These are phyloP conservation scores for Candida sithepensis DNA, from an alignment of 805 yeast genomes.

Conservation along the genomic window DNA sequence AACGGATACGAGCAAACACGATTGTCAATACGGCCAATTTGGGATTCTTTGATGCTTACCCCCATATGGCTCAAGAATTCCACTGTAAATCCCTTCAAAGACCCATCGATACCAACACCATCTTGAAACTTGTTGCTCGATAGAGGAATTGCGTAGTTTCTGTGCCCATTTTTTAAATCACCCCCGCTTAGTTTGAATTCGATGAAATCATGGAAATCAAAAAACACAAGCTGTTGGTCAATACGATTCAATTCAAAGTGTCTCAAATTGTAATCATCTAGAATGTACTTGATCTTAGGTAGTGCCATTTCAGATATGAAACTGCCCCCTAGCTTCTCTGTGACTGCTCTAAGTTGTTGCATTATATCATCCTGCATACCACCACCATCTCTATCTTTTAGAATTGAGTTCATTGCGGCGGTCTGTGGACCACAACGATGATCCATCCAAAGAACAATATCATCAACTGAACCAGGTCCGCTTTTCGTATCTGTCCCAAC, in stretches of 20 bases:
- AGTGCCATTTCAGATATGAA: slow-evolving; percentile 56
- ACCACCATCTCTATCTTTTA: slow-evolving; percentile 5
- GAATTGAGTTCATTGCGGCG: slow-evolving; percentile 24
- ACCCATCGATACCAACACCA: slow-evolving; percentile 50
- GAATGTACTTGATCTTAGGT: slow-evolving; percentile 44
- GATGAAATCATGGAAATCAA: slow-evolving; percentile 50
- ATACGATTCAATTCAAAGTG: slow-evolving; percentile 18
- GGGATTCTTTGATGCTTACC: slow-evolving; percentile 11
- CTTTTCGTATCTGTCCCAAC: too few species aligned
- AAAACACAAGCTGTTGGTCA: slow-evolving; percentile 33
- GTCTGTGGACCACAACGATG: slow-evolving; percentile 38
- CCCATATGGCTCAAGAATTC: slow-evolving; percentile 11
- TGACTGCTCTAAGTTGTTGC: not conserved
- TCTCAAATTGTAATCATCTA: slow-evolving; percentile 11
- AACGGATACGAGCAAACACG: slow-evolving; percentile 10
- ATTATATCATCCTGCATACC: slow-evolving; percentile 3
- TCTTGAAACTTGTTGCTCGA: not conserved
- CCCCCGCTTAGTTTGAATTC: slow-evolving; percentile 21
- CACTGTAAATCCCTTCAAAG: slow-evolving; percentile 47
- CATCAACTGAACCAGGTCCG: too few species aligned
- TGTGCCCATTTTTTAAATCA: not conserved
- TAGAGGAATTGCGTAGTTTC: not conserved
- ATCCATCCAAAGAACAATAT: slow-evolving; percentile 59
- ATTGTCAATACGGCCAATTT: slow-evolving; percentile 31
- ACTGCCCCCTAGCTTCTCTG: slow-evolving; percentile 5